Evolutionary conservation across 345 rosid species (phyloP).

Genomic region (Anacardium occidentale): DNA sequence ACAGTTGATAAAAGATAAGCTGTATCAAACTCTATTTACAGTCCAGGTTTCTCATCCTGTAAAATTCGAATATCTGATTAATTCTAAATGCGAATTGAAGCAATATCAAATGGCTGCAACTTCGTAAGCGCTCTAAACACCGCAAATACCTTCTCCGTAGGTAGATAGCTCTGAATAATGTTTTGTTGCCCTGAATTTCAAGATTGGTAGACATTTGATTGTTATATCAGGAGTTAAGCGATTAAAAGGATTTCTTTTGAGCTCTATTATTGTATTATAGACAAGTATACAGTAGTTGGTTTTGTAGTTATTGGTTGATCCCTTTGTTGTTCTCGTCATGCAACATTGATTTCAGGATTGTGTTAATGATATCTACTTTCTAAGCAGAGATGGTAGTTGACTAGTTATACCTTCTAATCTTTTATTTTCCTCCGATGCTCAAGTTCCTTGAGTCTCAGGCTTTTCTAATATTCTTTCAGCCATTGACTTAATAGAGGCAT

Average conservation of each 20-base stretch:
- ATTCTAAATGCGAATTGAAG: neutral
- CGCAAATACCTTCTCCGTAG: neutral
- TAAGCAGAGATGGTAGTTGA: neutral
- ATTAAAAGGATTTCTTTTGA: slow-evolving; percentile 7
- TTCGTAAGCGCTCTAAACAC: slow-evolving; percentile 1
- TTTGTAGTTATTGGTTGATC: neutral
- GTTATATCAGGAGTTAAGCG: neutral
- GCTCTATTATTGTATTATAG: neutral
- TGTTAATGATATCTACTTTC: neutral
- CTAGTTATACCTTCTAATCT: neutral
- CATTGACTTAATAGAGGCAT: neutral
- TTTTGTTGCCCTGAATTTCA: slow-evolving; percentile 13
- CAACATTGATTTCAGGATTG: slow-evolving; percentile 1
- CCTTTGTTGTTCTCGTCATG: neutral
- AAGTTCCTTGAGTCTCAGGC: slow-evolving; percentile 2
- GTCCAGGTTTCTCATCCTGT: neutral
- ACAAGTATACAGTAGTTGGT: neutral
- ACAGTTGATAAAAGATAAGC: neutral
- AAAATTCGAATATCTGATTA: neutral
- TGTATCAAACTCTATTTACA: neutral
- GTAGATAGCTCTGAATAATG: neutral
- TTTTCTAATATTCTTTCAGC: neutral
- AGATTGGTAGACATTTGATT: neutral
- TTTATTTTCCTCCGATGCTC: neutral
- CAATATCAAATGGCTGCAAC: neutral